Base-by-base conservation (phyloP, 345 rosid species). In the Eucalyptus curtisii region DNA sequence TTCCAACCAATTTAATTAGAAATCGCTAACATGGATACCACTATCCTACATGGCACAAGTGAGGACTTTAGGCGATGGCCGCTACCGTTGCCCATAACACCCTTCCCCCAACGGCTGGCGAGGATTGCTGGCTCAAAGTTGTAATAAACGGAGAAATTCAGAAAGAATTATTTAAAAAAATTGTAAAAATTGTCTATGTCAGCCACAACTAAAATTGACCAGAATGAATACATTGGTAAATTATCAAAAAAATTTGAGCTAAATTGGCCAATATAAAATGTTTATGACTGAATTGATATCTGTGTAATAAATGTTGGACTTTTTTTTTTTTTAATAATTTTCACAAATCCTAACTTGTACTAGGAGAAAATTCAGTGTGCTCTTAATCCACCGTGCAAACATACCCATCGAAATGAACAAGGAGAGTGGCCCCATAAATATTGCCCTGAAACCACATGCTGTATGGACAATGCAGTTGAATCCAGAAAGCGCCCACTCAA, bases 251-350 rank as follows among this genome's bases (percentile, higher is more conserved):
- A 0, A 20, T 52, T 52, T 16, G 0, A 52, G 0, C 0, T 52
- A 17, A 52, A 52, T 52, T 17, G 20, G 55, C 0, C 22, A 52
- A 52, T 17, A 0, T 52, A 1, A 52, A 52, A 52, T n/a, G 10
- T 53, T 22, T 55, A 55, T 55, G 1, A 55, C 0, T 20, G 3
- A 55, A 55, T 22, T 22, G 0, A 55, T 55, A 55, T 8, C 0
- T 0, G 0, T 55, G 22, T 0, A 4, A 55, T 55, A 55, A 24
- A 24, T 0, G 0, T 24, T 9, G 25, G 61, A 55, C 61, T 2
- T 49, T 49, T 0, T 53, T 53, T n/a, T 1, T 53, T 53, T 4
- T 53, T 55, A 53, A 22, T 8, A 55, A 22, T 55, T 53, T 53
- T 55, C 25, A 55, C 0, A 0, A 12, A 22, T 55, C 27, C 27